These are phyloP conservation scores for Sideroxylon spinosum DNA, from an alignment of 179 eudicot species.

Conservation along the genomic window DNA sequence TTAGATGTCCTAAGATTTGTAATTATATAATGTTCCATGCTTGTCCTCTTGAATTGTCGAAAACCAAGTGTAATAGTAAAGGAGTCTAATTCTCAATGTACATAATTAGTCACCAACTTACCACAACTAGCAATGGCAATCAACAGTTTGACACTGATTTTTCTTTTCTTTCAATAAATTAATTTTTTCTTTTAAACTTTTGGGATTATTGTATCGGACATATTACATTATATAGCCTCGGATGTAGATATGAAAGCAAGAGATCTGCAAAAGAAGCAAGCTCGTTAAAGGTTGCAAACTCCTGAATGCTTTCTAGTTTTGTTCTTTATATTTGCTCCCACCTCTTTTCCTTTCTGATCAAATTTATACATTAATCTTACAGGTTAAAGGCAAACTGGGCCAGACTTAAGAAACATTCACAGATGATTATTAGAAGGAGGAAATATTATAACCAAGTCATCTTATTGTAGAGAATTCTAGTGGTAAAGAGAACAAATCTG, in stretches of 20 bases:
- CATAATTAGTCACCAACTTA: neutral
- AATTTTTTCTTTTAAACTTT: no score
- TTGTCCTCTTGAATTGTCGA: neutral
- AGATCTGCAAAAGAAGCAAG: conserved; percentile 88
- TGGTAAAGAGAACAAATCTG: no score
- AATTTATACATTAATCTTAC: conserved; percentile 15
- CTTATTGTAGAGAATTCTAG: conserved; percentile 39
- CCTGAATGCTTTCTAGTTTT: conserved; percentile 2
- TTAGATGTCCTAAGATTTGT: neutral
- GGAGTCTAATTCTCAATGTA: conserved; percentile 2
- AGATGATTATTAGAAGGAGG: conserved; percentile 56
- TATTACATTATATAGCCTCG: conserved; percentile 83
- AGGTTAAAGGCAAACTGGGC: conserved; percentile 69
- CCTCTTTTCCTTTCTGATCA: neutral
- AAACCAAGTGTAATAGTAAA: neutral
- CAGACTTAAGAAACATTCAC: conserved; percentile 39
- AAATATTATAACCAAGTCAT: conserved; percentile 31
- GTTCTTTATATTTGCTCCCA: neutral
- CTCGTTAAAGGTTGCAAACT: conserved; percentile 69
- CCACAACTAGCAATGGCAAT: neutral
- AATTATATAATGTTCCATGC: neutral
- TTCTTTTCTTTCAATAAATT: no score
- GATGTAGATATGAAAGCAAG: conserved; percentile 79
- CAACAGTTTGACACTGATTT: no score
- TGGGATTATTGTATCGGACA: conserved; percentile 77